Conservation (phyloP, 306 rosid genomes). For the Castanopsis chinensis region DNA sequence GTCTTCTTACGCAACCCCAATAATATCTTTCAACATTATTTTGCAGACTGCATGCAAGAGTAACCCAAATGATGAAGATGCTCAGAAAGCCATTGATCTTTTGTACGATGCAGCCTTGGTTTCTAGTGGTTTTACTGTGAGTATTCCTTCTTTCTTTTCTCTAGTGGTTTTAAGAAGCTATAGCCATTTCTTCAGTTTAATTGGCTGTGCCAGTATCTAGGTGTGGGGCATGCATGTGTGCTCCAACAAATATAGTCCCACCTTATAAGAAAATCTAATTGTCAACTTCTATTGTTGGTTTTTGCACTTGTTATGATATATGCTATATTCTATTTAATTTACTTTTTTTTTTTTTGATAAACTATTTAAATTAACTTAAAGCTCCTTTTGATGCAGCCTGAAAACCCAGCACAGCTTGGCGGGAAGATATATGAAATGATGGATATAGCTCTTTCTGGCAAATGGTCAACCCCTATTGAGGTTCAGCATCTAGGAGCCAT, state of each 20-base stretch:
- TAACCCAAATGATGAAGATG: constrained; percentile 79
- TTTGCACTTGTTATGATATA: not conserved
- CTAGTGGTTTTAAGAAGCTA: not conserved
- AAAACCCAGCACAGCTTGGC: constrained; percentile 93
- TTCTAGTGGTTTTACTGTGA: constrained; percentile 90
- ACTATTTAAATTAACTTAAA: not conserved
- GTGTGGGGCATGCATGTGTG: not conserved
- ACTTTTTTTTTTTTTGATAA: not conserved
- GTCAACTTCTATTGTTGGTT: not conserved
- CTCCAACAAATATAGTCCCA: not conserved
- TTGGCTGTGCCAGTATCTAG: not conserved
- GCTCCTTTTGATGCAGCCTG: constrained; percentile 67
- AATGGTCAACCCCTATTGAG: constrained; percentile 54
- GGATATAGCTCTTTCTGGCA: constrained; percentile 77
- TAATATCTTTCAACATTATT: constrained; percentile 8
- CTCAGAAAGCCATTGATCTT: constrained; percentile 87
- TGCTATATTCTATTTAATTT: not conserved
- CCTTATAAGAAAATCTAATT: not conserved
- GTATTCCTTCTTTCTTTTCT: constrained; percentile 14
- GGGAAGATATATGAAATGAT: constrained; percentile 96
- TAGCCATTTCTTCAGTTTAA: not conserved
- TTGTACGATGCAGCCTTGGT: constrained; percentile 93
- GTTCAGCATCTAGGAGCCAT: constrained; percentile 29
- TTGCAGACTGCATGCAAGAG: constrained; percentile 74
- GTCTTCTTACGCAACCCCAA: not conserved